Conservation (phyloP, 805 yeast genomes). For the Myxozyma neglecta region DNA sequence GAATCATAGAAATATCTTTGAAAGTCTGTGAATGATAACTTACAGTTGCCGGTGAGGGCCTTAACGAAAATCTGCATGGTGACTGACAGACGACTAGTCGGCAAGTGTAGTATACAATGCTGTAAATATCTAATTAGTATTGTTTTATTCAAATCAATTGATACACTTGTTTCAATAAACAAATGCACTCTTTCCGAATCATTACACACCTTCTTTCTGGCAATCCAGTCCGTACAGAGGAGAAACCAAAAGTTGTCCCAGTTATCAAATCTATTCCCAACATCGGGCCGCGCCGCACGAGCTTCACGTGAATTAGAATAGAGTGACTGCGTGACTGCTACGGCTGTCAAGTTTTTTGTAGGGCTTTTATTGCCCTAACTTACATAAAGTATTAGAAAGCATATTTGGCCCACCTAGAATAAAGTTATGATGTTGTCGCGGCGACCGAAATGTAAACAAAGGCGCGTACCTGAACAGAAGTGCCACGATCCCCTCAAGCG, state of each 20-base stretch:
- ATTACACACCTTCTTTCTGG: conserved; percentile 36
- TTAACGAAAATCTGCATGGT: conserved; percentile 84
- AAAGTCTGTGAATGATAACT: conserved; percentile 33
- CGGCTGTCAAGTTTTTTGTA: neutral
- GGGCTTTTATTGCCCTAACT: neutral
- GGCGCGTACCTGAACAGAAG: neutral
- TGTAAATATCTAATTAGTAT: neutral
- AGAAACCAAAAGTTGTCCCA: neutral
- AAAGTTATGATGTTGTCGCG: neutral
- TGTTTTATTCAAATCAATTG: neutral
- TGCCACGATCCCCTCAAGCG: neutral
- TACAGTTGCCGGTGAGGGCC: conserved; percentile 93
- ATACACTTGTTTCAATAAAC: too few relatives aligned
- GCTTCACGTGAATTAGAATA: neutral
- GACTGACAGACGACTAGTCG: conserved; percentile 40
- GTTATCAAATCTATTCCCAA: neutral
- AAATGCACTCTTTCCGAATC: too few relatives aligned
- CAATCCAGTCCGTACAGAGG: conserved; percentile 24
- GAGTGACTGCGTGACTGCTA: neutral
- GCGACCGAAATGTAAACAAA: conserved; percentile 1
- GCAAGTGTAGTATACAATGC: conserved; percentile 37
- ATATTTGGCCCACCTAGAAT: neutral
- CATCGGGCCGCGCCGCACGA: neutral
- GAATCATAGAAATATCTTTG: neutral
- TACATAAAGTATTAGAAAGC: neutral